Conservation (phyloP, 768 basidiomycete genomes). For the Royoungia palumana region DNA sequence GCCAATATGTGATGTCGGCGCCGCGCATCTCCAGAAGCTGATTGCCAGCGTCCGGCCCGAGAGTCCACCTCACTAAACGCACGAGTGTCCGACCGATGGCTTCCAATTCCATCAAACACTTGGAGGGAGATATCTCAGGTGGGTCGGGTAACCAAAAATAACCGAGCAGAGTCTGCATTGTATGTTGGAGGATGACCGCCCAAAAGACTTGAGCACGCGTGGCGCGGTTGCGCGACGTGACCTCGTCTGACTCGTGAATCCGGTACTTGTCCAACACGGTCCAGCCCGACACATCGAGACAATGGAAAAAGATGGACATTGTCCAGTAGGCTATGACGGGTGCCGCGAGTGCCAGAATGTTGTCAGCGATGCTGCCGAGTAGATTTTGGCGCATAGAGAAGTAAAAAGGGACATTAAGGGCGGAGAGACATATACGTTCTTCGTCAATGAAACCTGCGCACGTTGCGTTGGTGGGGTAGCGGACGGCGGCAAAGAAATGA, state of each 20-base stretch:
- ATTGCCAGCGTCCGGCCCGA: slow-evolving; percentile 42
- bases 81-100: slow-evolving; percentile 40
- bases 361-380: slow-evolving; percentile 63
- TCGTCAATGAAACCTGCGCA: slow-evolving; percentile 34
- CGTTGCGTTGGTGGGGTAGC: slow-evolving; percentile 33
- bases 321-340: slow-evolving; percentile 87
- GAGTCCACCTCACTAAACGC: slow-evolving; percentile 32
- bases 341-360: slow-evolving; percentile 62
- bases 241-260: slow-evolving; percentile 85
- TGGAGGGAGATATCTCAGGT: slow-evolving; percentile 26
- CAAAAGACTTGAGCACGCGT: slow-evolving; percentile 66
- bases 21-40: slow-evolving; percentile 37
- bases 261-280: slow-evolving; percentile 78
- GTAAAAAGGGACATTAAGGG: slow-evolving; percentile 51
- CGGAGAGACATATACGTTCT: slow-evolving; percentile 36
- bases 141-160: slow-evolving; percentile 57
- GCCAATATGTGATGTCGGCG: slow-evolving; percentile 49
- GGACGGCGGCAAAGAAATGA: slow-evolving; percentile 3
- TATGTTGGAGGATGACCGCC: slow-evolving; percentile 85
- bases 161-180: slow-evolving; percentile 78
- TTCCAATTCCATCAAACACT: slow-evolving; percentile 45
- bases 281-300: slow-evolving; percentile 74
- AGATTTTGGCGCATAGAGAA: slow-evolving; percentile 44
- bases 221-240: slow-evolving; percentile 69
- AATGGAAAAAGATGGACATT: slow-evolving; percentile 75